Evolutionary conservation across 768 basidiomycete genomes (phyloP), one percentile per base, ranked within the genome.

Genomic region (Pulveroboletus ravenelii): DNA sequence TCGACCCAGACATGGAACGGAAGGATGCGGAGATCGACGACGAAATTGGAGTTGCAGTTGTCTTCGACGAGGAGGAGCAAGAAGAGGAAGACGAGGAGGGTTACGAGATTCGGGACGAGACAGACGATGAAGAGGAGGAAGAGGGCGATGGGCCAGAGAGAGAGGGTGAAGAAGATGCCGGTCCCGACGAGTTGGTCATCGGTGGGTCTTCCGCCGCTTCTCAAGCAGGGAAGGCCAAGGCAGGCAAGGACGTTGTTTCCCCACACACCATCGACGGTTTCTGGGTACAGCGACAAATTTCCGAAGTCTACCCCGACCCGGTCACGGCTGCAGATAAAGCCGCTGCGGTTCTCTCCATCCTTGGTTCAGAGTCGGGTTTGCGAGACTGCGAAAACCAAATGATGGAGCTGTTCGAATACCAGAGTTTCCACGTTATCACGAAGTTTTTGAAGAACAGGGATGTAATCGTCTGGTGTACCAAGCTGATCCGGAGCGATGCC

Each of bases 401-500:
- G 25, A 97, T 97, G 85, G 95, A 97, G 48, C 76, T 98, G 10
- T 96, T 97, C 68, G 93, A 97, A 45, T 97, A 89, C 71, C 79
- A 88, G 64, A 85, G 85, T 65, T 95, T 93, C 76, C 85, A 92
- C 50, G 81, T 93, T 56, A 92, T 90, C 59, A 85, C 87, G 14
- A 87, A 84, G 52, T 87, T 98, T 62, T 80, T 95, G 65, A 93
- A 93, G 70, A 98, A 98, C 73, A 83, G 94, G 48, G 96, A 99
- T 45, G 87, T 92, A 51, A 77, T 98, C 43, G 93, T 97, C 0
- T 99, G 96, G 96, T 96, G 93, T 61, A 99, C 96, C 41, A 94
- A 94, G 70, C 79, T 97, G 44, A 89, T 92, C 70, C 82, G 95
- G 23, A 87, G 86, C 47, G 84, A 87, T 59, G 89, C 89, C 0